Conservation (phyloP, 108 stramenopile species). For the Skeletonema tropicum region DNA sequence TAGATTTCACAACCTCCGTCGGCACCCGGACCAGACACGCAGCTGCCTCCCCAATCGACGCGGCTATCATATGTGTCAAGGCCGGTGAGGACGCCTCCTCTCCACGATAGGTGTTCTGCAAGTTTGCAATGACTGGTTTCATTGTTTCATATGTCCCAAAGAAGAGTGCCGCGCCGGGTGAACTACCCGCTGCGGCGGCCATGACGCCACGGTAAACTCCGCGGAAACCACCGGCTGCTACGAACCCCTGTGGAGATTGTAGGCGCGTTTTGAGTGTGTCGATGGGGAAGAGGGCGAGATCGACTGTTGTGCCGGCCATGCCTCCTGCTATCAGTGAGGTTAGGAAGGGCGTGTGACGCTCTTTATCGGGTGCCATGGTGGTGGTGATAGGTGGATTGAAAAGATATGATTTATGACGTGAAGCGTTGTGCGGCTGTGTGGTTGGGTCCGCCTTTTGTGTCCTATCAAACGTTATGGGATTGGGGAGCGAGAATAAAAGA, state of each 20-base stretch:
- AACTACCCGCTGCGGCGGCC: constrained; percentile 86
- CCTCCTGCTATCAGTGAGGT: constrained; percentile 86
- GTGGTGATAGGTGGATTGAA: no score
- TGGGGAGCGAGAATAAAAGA: no score
- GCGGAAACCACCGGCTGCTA: constrained; percentile 85
- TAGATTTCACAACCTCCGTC: constrained; percentile 97
- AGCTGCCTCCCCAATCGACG: constrained; percentile 89
- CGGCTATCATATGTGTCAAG: constrained; percentile 90
- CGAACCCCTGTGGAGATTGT: constrained; percentile 90
- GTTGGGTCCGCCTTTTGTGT: no score
- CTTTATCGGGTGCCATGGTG: constrained; percentile 7
- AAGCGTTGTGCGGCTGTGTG: no score
- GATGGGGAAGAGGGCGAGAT: constrained; percentile 92
- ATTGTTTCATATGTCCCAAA: constrained; percentile 94
- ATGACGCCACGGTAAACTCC: constrained; percentile 89
- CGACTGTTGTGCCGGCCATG: constrained; percentile 87
- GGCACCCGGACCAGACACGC: constrained; percentile 98
- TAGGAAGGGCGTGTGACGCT: constrained; percentile 62
- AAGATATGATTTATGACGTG: no score
- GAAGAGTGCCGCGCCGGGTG: constrained; percentile 94
- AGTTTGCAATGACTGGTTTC: constrained; percentile 60
- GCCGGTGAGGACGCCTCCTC: constrained; percentile 44
- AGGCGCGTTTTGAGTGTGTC: constrained; percentile 95
- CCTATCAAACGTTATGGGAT: no score
- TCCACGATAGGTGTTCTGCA: constrained; percentile 33